A percentile compares a stretch with the other conserved stretches of the same genome.
Conservation (phyloP, 495 filamentous ascomycete species). For the Trichocladium antarcticum region DNA sequence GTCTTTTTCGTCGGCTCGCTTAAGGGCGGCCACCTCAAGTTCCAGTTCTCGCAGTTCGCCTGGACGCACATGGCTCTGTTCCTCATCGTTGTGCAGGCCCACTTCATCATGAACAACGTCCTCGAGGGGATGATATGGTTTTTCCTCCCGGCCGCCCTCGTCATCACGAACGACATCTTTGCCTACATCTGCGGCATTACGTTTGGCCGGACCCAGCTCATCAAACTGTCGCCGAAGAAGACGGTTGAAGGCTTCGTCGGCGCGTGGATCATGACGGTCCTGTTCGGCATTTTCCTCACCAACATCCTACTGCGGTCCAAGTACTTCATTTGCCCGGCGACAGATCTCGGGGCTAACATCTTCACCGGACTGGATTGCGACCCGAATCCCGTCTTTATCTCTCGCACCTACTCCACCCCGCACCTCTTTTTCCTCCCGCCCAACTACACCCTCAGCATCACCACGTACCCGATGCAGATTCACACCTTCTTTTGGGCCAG, state of each 20-base stretch:
- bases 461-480: conserved; percentile 83
- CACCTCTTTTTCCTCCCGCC: conserved; percentile 47
- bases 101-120: conserved; percentile 99
- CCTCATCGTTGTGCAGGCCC: conserved; percentile 93
- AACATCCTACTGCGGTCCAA: conserved; percentile 83
- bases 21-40: conserved; percentile 88
- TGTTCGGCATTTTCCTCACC: conserved; percentile 73
- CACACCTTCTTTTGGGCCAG: conserved; percentile 84
- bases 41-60: conserved; percentile 98
- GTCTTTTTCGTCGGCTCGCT: conserved; percentile 97
- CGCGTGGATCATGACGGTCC: conserved; percentile 89
- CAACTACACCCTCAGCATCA: conserved; percentile 44
- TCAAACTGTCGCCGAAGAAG: conserved; percentile 98
- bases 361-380: conserved; percentile 83
- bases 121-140: conserved; percentile 99
- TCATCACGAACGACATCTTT: conserved; percentile 98
- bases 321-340: conserved; percentile 98
- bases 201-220: conserved; percentile 91
- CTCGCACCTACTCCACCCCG: conserved; percentile 71
- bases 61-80: conserved; percentile 99
- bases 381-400: conserved; percentile 86
- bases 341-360: conserved; percentile 86
- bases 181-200: conserved; percentile 97
- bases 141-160: conserved; percentile 88
- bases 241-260: conserved; percentile 97